phyloP scores from a whole-genome alignment of 148 eudicot species.

The Cornus florida region DNA sequence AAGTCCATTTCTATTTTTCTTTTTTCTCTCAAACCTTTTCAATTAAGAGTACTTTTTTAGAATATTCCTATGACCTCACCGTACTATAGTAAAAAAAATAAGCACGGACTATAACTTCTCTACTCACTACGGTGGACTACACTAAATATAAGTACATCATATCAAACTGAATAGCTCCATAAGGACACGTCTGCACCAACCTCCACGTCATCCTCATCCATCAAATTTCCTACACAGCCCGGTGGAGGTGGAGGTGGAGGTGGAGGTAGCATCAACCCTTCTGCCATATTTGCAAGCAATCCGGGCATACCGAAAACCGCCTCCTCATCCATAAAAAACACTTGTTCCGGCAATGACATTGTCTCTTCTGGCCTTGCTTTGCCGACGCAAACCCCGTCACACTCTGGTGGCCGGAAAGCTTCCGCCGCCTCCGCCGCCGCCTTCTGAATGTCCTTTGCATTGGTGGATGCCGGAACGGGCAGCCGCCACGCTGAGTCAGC shows the following conservation, averaged over 20 bases:
- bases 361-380: background rate
- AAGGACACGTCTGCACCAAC: slow-evolving; percentile 26
- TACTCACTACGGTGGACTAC: background rate
- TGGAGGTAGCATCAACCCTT: slow-evolving; percentile 57
- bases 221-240: background rate
- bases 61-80: no score
- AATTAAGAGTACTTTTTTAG: no score
- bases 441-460: slow-evolving; percentile 42
- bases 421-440: slow-evolving; percentile 59
- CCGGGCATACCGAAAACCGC: slow-evolving; percentile 49
- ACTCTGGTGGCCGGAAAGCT: slow-evolving; percentile 17
- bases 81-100: no score
- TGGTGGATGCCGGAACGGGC: slow-evolving; percentile 29
- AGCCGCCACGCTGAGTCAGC: slow-evolving; percentile 57
- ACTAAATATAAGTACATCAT: no score
- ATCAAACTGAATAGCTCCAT: slow-evolving; percentile 37
- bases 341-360: background rate
- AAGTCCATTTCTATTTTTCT: no score
- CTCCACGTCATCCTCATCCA: slow-evolving; percentile 18
- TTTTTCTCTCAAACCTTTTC: no score
- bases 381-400: background rate
- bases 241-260: slow-evolving; percentile 24
- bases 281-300: slow-evolving; percentile 60
- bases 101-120: no score
- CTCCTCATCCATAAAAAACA: slow-evolving; percentile 48